Evolutionary conservation across 2,329 filamentous ascomycete species (phyloP).

Genomic region (Cytospora leucostoma): DNA sequence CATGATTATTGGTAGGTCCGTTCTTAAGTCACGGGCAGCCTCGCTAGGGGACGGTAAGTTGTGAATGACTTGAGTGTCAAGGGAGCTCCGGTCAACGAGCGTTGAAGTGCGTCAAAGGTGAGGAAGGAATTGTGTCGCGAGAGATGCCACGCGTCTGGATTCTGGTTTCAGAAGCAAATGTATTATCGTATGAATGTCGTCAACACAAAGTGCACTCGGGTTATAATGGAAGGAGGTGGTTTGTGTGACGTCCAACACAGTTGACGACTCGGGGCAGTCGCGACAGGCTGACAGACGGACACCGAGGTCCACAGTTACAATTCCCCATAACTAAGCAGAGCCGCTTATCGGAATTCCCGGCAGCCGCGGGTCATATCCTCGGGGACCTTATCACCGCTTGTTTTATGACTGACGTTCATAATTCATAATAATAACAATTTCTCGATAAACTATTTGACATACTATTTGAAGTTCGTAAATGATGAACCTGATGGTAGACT

Average conservation of each 20-base stretch:
- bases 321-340: not conserved
- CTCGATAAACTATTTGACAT: not conserved
- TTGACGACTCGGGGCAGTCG: slow-evolving; percentile 15
- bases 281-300: slow-evolving; percentile 7
- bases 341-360: slow-evolving; percentile 18
- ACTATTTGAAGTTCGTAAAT: not conserved
- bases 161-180: too few species aligned
- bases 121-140: not conserved
- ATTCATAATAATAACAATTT: not conserved
- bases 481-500: too few species aligned
- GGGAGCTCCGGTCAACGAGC: not conserved
- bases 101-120: not conserved
- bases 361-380: not conserved
- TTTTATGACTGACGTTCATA: not conserved
- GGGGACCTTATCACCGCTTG: not conserved
- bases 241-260: slow-evolving; percentile 16
- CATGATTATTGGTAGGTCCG: slow-evolving; percentile 23
- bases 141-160: not conserved
- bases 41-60: too few species aligned
- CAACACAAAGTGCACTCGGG: too few species aligned
- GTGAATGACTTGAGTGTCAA: not conserved
- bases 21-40: too few species aligned
- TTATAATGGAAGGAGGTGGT: not conserved
- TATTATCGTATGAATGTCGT: too few species aligned
- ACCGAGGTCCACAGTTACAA: slow-evolving; percentile 8